Base-by-base conservation (phyloP, 345 rosid species). In the Arabis alpina region DNA sequence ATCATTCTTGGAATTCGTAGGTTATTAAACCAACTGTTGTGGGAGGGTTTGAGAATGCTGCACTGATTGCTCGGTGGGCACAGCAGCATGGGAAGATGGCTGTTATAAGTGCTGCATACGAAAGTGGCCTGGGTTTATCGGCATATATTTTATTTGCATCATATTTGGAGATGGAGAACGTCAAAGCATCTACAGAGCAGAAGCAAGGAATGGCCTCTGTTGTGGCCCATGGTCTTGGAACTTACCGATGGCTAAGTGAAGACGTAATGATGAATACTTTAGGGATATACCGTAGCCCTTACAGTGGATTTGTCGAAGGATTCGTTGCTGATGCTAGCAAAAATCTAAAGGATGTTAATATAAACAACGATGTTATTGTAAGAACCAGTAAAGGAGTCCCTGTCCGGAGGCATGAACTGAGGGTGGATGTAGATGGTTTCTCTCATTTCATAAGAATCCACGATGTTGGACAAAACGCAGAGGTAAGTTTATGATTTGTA, bases 151-250 rank as follows among this genome's bases (percentile, higher is more conserved):
- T 81, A 62, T 86, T 93, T 81, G 88, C 97, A 60, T 71, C 71
- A 63, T 89, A 86, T 76, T 78, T 91, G 73, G 96, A 93, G 78
- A 63, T 76, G 84, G 86, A 80, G 72, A 84, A 86, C 76, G 81
- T 79, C 32, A 79, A 80, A 19, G 45, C 77, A 72, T 78, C 66
- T 64, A 71, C 71, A 68, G 72, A 67, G 63, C 77, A 61, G 80
- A 82, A 80, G 16, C 63, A 64, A 68, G 75, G 79, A 61, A 60
- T 65, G 16, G 47, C 76, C 57, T 73, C 85, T 66, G 50, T 80
- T 54, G 68, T 89, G 48, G 92, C 93, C 65, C 98, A 93, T 77
- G 97, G 98, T 68, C 91, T 93, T 71, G 98, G 98, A 72, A 93
- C 98, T 40, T 91, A 85, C 55, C 66, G 56, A 69, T 93, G 97